Evolutionary conservation across 2,329 filamentous ascomycete species (phyloP).

Genomic region (Sordariomycetes sp.): DNA sequence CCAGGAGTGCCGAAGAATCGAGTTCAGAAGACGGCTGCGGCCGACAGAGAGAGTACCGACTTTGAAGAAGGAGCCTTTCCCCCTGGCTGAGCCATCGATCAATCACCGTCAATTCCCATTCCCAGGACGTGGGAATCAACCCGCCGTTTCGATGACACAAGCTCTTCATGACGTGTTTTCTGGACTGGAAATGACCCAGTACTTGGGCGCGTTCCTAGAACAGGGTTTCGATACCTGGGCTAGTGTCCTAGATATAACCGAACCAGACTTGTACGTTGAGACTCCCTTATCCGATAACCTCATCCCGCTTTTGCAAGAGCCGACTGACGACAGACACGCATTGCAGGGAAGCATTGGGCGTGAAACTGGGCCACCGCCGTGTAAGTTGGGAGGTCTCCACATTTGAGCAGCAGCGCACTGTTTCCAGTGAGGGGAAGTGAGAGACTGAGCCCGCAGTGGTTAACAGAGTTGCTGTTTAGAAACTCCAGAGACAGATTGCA

Average conservation of each 20-base stretch:
- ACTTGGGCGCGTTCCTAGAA: conserved; percentile 57
- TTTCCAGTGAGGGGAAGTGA: background rate
- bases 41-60: background rate
- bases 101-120: background rate
- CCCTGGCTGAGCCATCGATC: background rate
- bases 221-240: conserved; percentile 82
- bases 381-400: conserved; percentile 31
- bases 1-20: no score
- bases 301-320: background rate
- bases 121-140: background rate
- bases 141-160: conserved; percentile 26
- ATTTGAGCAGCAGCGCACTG: background rate
- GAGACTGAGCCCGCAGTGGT: background rate
- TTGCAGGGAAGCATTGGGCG: conserved; percentile 53
- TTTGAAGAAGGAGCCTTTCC: background rate
- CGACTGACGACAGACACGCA: conserved; percentile 6
- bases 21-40: no score
- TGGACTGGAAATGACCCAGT: conserved; percentile 68
- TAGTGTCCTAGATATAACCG: conserved; percentile 70
- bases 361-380: conserved; percentile 70
- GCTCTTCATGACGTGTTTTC: conserved; percentile 53
- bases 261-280: conserved; percentile 59
- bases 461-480: conserved; percentile 29
- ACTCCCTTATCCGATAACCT: background rate
- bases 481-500: conserved; percentile 72